Conservation (phyloP, 1,284 basidiomycete species). For the Bondarzewia mesenterica region DNA sequence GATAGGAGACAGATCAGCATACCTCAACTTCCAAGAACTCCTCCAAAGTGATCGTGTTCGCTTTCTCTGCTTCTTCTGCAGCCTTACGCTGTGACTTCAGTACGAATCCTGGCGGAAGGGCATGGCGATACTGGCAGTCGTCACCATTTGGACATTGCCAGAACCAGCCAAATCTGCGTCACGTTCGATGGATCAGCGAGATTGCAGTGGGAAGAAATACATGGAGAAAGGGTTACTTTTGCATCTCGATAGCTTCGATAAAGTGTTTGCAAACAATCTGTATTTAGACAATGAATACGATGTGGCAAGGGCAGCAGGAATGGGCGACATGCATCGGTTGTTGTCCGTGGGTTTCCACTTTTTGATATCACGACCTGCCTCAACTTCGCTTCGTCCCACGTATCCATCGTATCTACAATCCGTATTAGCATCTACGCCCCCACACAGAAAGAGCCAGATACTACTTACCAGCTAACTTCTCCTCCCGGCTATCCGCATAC, state of each 20-base stretch:
- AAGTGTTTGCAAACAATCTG: slow-evolving; percentile 98
- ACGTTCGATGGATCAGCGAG: slow-evolving; percentile 1
- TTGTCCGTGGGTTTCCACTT: slow-evolving; percentile 84
- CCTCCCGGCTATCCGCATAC: slow-evolving; percentile 85
- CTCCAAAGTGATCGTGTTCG: slow-evolving; percentile 86
- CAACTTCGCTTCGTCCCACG: slow-evolving; percentile 95
- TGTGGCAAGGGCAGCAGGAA: slow-evolving; percentile 1
- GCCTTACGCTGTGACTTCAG: slow-evolving; percentile 90
- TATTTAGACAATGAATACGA: not conserved
- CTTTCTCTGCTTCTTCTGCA: slow-evolving; percentile 78
- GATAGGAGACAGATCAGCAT: slow-evolving; percentile 13
- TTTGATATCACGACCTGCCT: slow-evolving; percentile 84
- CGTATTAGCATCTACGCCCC: slow-evolving; percentile 3
- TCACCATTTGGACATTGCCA: slow-evolving; percentile 89
- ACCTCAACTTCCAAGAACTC: slow-evolving; percentile 98
- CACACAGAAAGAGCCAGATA: slow-evolving; percentile 1
- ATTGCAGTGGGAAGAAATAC: not conserved
- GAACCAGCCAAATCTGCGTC: slow-evolving; percentile 78
- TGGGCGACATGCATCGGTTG: slow-evolving; percentile 69
- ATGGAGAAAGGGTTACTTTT: slow-evolving; percentile 52
- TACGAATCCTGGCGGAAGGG: slow-evolving; percentile 92
- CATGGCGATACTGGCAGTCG: slow-evolving; percentile 91
- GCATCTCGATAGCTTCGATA: slow-evolving; percentile 91
- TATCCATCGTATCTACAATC: slow-evolving; percentile 87
- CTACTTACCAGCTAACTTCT: slow-evolving; percentile 64